Conservation (phyloP, 1,284 basidiomycete species). For the Hortiboletus rubellus region DNA sequence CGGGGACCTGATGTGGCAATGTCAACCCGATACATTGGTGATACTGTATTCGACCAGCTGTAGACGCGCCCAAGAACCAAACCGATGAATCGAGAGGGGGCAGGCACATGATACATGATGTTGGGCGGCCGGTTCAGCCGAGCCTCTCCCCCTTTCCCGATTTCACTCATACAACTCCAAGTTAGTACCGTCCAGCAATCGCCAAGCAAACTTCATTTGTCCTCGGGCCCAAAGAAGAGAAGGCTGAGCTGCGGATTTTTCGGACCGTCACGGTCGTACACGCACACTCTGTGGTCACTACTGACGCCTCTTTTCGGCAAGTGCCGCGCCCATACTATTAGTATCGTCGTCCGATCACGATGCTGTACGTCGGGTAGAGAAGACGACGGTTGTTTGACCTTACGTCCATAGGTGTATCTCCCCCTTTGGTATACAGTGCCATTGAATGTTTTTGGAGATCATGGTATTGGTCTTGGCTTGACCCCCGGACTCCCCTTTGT, state of each 20-base stretch:
- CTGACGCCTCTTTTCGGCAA: neutral
- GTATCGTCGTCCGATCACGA: neutral
- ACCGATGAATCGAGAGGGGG: slow-evolving; percentile 32
- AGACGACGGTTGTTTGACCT: neutral
- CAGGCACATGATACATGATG: slow-evolving; percentile 34
- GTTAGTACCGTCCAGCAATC: neutral
- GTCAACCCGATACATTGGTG: slow-evolving; percentile 10
- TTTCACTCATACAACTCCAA: slow-evolving; percentile 15
- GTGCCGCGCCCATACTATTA: neutral
- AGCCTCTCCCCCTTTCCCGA: slow-evolving; percentile 40
- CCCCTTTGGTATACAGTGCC: neutral
- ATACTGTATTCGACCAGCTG: slow-evolving; percentile 8
- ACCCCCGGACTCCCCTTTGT: slow-evolving; percentile 20
- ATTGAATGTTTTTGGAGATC: neutral
- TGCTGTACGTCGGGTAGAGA: neutral
- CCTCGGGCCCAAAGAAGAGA: too few relatives aligned
- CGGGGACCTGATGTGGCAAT: slow-evolving; percentile 16
- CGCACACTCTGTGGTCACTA: neutral
- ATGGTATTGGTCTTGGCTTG: neutral
- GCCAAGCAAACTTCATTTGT: too few relatives aligned
- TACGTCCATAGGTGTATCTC: neutral
- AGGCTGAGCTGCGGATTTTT: neutral
- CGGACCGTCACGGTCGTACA: neutral
- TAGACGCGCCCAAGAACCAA: slow-evolving; percentile 17
- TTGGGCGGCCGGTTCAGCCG: slow-evolving; percentile 37